Conservation (phyloP, 1,139 yeast genomes). For the Zygoascus hellenicus region DNA sequence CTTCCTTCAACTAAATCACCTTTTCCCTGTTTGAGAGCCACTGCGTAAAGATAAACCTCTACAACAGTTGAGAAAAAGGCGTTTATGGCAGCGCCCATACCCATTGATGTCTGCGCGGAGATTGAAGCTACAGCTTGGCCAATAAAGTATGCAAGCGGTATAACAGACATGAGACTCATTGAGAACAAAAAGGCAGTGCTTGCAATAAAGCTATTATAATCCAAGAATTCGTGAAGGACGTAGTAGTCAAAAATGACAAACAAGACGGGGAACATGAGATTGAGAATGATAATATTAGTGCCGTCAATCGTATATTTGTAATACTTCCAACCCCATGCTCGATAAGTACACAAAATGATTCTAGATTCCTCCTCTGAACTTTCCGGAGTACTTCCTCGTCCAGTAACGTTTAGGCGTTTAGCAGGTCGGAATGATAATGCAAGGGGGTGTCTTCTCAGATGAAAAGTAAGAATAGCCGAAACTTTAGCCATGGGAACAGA, state of each 20-base stretch:
- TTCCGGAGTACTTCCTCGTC: neutral
- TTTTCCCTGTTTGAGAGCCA: slow-evolving; percentile 79
- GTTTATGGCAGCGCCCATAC: slow-evolving; percentile 97
- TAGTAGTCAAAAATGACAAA: slow-evolving; percentile 80
- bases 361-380: slow-evolving; percentile 33
- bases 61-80: slow-evolving; percentile 96
- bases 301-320: slow-evolving; percentile 96
- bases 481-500: slow-evolving; percentile 92
- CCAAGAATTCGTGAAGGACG: slow-evolving; percentile 49
- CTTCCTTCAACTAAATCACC: slow-evolving; percentile 94
- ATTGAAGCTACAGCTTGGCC: slow-evolving; percentile 99
- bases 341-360: slow-evolving; percentile 72
- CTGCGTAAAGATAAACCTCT: slow-evolving; percentile 86
- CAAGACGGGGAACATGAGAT: slow-evolving; percentile 68
- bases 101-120: slow-evolving; percentile 98
- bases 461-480: slow-evolving; percentile 60
- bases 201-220: slow-evolving; percentile 48
- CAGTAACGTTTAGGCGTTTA: slow-evolving; percentile 32
- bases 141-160: slow-evolving; percentile 92
- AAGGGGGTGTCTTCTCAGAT: slow-evolving; percentile 83
- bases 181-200: slow-evolving; percentile 57
- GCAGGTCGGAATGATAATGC: slow-evolving; percentile 70
- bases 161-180: slow-evolving; percentile 73
- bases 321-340: slow-evolving; percentile 87
- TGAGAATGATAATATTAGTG: slow-evolving; percentile 87